Conservation (phyloP, 495 filamentous ascomycete genomes). For the Articulospora tetracladia region DNA sequence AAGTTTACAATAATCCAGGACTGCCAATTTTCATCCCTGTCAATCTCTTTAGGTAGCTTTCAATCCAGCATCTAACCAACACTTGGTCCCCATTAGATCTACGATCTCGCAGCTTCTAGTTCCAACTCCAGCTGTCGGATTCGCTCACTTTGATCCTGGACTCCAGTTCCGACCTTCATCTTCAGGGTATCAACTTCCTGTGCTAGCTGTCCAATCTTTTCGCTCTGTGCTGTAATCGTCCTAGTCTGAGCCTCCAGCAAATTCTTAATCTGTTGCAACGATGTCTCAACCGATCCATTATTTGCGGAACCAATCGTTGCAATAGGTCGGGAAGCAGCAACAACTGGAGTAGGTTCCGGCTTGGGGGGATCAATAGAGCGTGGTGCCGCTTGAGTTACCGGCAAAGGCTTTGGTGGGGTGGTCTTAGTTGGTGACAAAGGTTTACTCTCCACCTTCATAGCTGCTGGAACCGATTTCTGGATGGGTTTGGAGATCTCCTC, state of each 20-base stretch:
- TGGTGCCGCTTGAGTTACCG: conserved; percentile 31
- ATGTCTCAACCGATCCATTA: conserved; percentile 32
- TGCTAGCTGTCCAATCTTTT: conserved; percentile 60
- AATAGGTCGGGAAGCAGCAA: conserved; percentile 25
- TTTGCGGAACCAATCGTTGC: conserved; percentile 19
- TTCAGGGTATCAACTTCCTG: conserved; percentile 70
- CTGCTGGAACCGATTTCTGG: conserved; percentile 33
- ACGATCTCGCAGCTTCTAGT: conserved; percentile 51
- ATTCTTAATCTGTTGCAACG: conserved; percentile 60
- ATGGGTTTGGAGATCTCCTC: conserved; percentile 69
- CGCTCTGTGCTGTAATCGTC: conserved; percentile 55
- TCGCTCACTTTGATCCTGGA: conserved; percentile 60
- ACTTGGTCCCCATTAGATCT: background rate
- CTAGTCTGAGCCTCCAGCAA: conserved; percentile 59
- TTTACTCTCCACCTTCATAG: conserved; percentile 26
- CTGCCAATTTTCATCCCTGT: background rate
- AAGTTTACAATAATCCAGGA: background rate
- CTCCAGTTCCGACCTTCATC: conserved; percentile 45
- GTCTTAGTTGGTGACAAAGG: conserved; percentile 20
- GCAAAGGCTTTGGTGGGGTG: conserved; percentile 23
- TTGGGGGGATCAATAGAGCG: conserved; percentile 30
- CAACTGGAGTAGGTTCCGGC: conserved; percentile 33
- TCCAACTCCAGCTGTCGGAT: conserved; percentile 68
- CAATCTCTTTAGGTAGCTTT: background rate
- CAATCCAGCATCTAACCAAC: background rate